Percentiles rank a stretch among this genome's conserved stretches.
Conservation (phyloP, 306 rosid genomes). For the Sechiopsis laciniata region DNA sequence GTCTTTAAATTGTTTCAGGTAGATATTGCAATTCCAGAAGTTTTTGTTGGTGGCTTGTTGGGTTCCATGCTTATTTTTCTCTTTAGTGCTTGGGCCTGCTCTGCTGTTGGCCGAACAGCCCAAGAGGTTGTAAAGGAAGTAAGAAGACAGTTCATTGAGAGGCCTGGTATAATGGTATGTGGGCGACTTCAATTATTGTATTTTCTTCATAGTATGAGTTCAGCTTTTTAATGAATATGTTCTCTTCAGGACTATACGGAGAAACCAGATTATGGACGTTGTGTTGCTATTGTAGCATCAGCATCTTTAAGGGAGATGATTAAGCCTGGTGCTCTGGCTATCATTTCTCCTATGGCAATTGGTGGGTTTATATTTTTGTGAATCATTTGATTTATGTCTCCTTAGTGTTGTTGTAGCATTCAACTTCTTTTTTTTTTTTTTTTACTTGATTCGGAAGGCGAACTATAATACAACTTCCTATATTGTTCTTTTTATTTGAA, state of each 20-base stretch:
- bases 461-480: neutral
- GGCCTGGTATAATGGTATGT: slow-evolving; percentile 99
- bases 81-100: slow-evolving; percentile 95
- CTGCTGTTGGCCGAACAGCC: slow-evolving; percentile 98
- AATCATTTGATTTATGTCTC: slow-evolving; percentile 14
- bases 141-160: slow-evolving; percentile 92
- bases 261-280: slow-evolving; percentile 94
- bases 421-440: slow-evolving; percentile 21
- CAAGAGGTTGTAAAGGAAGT: slow-evolving; percentile 99
- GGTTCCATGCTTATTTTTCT: slow-evolving; percentile 97
- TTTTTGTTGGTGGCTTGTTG: slow-evolving; percentile 81
- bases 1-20: slow-evolving; percentile 49
- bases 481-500: neutral
- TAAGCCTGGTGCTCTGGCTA: slow-evolving; percentile 96
- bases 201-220: slow-evolving; percentile 9
- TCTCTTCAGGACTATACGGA: slow-evolving; percentile 73
- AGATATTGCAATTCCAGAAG: slow-evolving; percentile 97
- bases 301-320: slow-evolving; percentile 94
- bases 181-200: slow-evolving; percentile 17
- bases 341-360: slow-evolving; percentile 74
- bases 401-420: neutral
- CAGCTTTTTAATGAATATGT: slow-evolving; percentile 13
- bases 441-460: neutral
- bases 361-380: slow-evolving; percentile 45
- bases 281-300: slow-evolving; percentile 96